Percentiles rank a stretch among this genome's conserved stretches.
Evolutionary conservation across 2,329 filamentous ascomycete genomes (phyloP).

Genomic region (Xylaria sp.): DNA sequence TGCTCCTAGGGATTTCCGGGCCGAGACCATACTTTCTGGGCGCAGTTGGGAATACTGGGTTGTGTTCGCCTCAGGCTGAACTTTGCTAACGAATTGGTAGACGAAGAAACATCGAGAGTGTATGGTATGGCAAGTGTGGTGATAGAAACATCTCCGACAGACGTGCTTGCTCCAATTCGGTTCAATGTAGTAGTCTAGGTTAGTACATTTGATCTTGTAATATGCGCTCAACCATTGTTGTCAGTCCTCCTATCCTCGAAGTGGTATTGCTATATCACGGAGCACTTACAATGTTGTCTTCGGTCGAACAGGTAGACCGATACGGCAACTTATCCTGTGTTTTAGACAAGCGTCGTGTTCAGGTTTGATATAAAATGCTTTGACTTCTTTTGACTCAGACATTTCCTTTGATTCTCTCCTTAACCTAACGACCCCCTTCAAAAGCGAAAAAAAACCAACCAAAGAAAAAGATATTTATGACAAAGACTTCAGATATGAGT

Average conservation of each 20-base stretch:
- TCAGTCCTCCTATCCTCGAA: background rate
- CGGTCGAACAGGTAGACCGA: background rate
- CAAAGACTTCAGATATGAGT: conserved; percentile 1
- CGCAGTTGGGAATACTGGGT: background rate
- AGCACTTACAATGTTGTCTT: background rate
- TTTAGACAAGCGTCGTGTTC: conserved; percentile 15
- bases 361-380: background rate
- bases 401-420: conserved; percentile 12
- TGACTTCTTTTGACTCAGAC: background rate
- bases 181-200: background rate
- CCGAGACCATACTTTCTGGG: background rate
- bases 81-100: background rate
- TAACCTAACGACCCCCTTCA: background rate
- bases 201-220: background rate
- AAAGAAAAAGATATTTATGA: background rate
- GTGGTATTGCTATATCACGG: background rate
- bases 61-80: background rate
- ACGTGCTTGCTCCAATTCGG: background rate
- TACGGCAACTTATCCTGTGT: background rate
- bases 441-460: background rate
- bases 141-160: background rate
- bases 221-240: background rate
- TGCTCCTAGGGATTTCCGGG: background rate
- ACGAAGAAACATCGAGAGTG: background rate
- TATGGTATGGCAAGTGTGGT: background rate